phyloP scores from a whole-genome alignment of 352 stramenopile genomes.

The Blastocystis sp. region DNA sequence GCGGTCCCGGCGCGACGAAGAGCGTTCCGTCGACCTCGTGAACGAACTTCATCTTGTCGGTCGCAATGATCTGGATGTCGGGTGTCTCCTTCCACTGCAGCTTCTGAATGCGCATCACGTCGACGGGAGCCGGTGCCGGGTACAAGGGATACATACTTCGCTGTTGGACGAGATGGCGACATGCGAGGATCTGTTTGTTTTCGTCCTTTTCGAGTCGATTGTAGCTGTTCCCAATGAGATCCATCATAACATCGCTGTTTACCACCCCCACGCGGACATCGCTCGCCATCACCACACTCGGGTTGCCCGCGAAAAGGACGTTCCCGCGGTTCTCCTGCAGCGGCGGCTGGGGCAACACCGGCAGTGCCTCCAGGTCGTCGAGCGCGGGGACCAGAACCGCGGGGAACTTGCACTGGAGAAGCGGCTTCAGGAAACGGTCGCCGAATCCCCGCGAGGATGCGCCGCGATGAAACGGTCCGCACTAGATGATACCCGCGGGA shows the following conservation, averaged over 20 bases:
- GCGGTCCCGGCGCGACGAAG: background rate
- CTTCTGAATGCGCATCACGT: background rate
- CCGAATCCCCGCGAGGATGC: too few relatives aligned
- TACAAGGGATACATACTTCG: constrained; percentile 43
- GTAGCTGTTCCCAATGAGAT: constrained; percentile 19
- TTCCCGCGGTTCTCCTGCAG: background rate
- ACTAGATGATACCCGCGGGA: background rate
- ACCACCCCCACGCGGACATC: background rate
- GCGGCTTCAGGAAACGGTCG: too few relatives aligned
- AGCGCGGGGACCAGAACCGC: background rate
- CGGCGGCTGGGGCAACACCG: constrained; percentile 5
- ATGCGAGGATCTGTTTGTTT: constrained; percentile 25
- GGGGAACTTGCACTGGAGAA: too few relatives aligned
- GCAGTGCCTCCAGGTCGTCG: constrained; percentile 8
- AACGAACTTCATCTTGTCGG: constrained; percentile 39
- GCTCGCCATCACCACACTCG: background rate
- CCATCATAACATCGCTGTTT: constrained; percentile 42
- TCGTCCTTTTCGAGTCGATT: constrained; percentile 3
- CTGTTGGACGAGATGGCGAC: constrained; percentile 29
- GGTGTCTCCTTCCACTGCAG: background rate
- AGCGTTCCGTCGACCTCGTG: constrained; percentile 21
- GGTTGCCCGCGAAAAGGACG: background rate
- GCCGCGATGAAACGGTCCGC: background rate
- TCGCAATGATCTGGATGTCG: constrained; percentile 35
- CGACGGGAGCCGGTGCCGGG: background rate